A percentile compares a stretch with the other conserved stretches of the same genome.
phyloP scores from a whole-genome alignment of 2,329 filamentous ascomycete genomes.

The Alternaria arborescens region DNA sequence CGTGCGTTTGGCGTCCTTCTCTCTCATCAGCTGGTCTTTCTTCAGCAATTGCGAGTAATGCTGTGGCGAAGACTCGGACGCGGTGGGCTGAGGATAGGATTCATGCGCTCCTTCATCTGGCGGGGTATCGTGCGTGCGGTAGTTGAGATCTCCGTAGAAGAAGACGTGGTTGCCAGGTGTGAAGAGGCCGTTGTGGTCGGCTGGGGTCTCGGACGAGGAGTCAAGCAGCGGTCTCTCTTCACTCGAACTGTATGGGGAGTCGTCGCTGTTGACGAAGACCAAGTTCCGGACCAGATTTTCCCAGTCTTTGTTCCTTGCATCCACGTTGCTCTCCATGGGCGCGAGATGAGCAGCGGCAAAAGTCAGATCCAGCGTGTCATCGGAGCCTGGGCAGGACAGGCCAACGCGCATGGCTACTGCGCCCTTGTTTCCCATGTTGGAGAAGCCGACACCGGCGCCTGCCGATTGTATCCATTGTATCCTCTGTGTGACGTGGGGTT shows the following conservation, averaged over 20 bases:
- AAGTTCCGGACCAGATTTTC: conserved; percentile 79
- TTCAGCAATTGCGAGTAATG: conserved; percentile 74
- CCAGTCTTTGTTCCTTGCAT: conserved; percentile 87
- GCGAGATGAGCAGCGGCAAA: conserved; percentile 90
- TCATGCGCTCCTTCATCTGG: conserved; percentile 67
- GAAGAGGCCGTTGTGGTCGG: conserved; percentile 72
- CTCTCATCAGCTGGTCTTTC: conserved; percentile 80
- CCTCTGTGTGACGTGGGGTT: conserved; percentile 64
- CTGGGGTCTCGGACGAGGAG: conserved; percentile 26
- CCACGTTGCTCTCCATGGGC: conserved; percentile 81
- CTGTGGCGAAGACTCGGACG: conserved; percentile 57
- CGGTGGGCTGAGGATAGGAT: conserved; percentile 69
- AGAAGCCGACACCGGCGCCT: conserved; percentile 82
- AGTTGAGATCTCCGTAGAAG: conserved; percentile 92
- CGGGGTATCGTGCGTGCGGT: conserved; percentile 76
- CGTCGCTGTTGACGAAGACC: conserved; percentile 68
- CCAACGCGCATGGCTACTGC: conserved; percentile 80
- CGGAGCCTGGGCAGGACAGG: conserved; percentile 58
- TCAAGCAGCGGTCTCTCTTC: conserved; percentile 47
- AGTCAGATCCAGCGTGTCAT: conserved; percentile 70
- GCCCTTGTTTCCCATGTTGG: conserved; percentile 95
- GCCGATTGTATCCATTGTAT: conserved; percentile 76
- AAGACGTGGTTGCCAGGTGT: conserved; percentile 80
- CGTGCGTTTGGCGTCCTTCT: conserved; percentile 73
- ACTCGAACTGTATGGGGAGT: conserved; percentile 40